Percentiles rank a stretch among this genome's conserved stretches.
Conservation (phyloP, 1,284 basidiomycete genomes). For the Fomes fomentarius region DNA sequence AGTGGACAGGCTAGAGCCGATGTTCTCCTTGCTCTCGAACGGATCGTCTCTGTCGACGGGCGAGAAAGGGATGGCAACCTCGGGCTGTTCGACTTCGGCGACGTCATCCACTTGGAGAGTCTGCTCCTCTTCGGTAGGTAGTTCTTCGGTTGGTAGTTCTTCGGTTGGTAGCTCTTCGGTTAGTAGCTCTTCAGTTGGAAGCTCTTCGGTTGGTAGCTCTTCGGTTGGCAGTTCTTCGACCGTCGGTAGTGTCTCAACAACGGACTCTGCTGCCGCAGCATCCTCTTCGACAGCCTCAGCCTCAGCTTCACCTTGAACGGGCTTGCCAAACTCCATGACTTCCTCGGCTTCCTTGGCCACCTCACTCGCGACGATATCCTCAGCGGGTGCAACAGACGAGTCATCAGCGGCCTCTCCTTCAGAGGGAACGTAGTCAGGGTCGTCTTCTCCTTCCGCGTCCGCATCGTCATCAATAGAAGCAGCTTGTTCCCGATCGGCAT, state of each 20-base stretch:
- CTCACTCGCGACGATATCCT: neutral
- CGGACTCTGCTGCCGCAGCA: neutral
- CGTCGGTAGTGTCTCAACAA: neutral
- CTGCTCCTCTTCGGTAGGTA: too few species aligned
- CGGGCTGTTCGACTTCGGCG: too few species aligned
- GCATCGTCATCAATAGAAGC: constrained; percentile 24
- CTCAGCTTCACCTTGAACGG: neutral
- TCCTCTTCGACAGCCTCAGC: neutral
- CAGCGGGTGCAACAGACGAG: neutral
- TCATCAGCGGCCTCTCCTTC: constrained; percentile 2
- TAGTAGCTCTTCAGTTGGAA: too few species aligned
- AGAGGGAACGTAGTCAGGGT: constrained; percentile 33
- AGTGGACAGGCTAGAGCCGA: too few species aligned
- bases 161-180: too few species aligned
- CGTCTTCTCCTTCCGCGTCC: constrained; percentile 39
- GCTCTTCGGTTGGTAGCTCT: too few species aligned
- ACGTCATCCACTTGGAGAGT: too few species aligned
- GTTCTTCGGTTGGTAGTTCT: too few species aligned
- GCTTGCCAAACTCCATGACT: neutral
- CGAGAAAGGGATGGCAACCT: too few species aligned
- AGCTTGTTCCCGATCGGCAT: neutral
- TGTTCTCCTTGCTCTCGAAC: neutral
- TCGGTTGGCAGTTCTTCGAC: too few species aligned
- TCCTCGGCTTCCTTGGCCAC: neutral
- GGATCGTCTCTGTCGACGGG: neutral